Base-by-base conservation (phyloP, 257 asterid genomes). In the Solanum tarijense region DNA sequence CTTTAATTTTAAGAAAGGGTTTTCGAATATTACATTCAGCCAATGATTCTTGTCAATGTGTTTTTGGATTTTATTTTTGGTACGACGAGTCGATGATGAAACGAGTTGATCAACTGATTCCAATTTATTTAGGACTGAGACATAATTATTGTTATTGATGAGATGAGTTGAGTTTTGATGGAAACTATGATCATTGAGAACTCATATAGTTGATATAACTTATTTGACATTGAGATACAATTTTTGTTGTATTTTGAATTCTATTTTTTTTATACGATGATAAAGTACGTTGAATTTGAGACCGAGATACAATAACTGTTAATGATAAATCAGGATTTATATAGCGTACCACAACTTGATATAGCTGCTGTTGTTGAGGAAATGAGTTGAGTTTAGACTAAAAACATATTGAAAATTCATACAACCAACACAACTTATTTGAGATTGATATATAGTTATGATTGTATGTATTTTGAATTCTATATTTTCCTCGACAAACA, bases 191-290 rank as follows among this genome's bases (percentile, higher is more conserved):
- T 60, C 29, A 21, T 0, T 2, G 13, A 23, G 2, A 60, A 60
- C 27, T 60, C 29, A 23, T 36, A 8, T 58, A 60, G 1, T 9
- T 9, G 29, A 60, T 9, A 9, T 20, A 23, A 60, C 7, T 60
- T 20, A 58, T 58, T 60, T 58, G 29, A 9, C 12, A 4, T 5
- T 65, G 2, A 0, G 18, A n/a, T 11, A 27, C 0, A 68, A 68
- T 68, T 68, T 27, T 27, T 12, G 16, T 65, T 10, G 20, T 27
- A 68, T 27, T 12, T 68, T 34, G 2, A 18, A 18, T 35, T 23
- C 0, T 21, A 35, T 5, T 62, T 62, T 4, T 62, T 3, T 21
- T 0, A 9, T 62, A 62, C 12, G 7, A 62, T 9, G 31, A 0
- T 62, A 0, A 62, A 62, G 16, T n/a, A 1, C 0, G 14, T n/a